Percentiles rank a stretch among this genome's conserved stretches.
Conservation (phyloP, 1,139 yeast species). For the Sugiyamaella sp. region DNA sequence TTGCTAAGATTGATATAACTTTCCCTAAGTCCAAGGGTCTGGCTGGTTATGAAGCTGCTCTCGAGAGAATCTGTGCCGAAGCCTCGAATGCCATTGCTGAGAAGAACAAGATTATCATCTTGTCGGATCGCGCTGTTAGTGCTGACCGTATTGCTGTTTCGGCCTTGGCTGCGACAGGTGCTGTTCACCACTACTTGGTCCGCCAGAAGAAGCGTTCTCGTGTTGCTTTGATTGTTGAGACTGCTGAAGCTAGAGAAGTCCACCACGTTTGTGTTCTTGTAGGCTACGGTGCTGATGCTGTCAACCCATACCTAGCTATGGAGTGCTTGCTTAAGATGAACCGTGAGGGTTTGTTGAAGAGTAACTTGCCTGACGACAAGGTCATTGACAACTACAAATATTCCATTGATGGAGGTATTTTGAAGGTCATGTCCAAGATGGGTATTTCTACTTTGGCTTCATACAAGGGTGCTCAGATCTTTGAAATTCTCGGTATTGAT, state of each 20-base stretch:
- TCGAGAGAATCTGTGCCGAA: conserved; percentile 84
- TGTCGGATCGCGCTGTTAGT: conserved; percentile 69
- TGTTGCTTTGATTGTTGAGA: conserved; percentile 87
- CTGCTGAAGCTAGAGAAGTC: conserved; percentile 97
- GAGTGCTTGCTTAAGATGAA: conserved; percentile 87
- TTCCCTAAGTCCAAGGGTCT: conserved; percentile 81
- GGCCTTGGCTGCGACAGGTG: conserved; percentile 93
- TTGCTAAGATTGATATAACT: conserved; percentile 84
- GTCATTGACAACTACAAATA: conserved; percentile 76
- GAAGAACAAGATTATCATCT: conserved; percentile 69
- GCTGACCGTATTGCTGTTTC: conserved; percentile 75
- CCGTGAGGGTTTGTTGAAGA: conserved; percentile 72
- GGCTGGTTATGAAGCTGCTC: conserved; percentile 79
- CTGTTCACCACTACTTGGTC: conserved; percentile 95
- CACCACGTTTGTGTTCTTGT: conserved; percentile 93
- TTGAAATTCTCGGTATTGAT: conserved; percentile 95
- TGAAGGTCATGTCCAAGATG: conserved; percentile 98
- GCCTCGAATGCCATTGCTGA: conserved; percentile 85
- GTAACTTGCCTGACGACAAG: conserved; percentile 56
- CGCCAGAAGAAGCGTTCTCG: conserved; percentile 95
- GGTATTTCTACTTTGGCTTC: conserved; percentile 98
- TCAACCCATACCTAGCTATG: conserved; percentile 91
- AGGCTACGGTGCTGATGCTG: conserved; percentile 97
- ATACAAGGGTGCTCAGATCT: conserved; percentile 97
- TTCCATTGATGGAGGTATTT: conserved; percentile 85